phyloP scores from a whole-genome alignment of 2,329 filamentous ascomycete species.

The Mycocentrospora acerina region DNA sequence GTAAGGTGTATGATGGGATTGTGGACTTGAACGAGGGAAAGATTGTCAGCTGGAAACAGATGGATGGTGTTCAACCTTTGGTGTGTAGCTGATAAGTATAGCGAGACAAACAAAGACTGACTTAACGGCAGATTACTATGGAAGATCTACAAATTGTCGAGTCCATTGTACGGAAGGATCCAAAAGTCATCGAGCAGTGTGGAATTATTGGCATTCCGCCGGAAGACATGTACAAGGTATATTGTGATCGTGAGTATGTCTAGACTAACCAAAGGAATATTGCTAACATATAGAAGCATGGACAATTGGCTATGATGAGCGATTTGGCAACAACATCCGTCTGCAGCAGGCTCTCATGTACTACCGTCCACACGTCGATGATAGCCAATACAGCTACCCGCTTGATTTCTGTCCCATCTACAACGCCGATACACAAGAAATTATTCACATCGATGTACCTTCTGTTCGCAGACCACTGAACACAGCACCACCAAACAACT shows the following conservation, averaged over 20 bases:
- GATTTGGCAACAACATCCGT: conserved; percentile 75
- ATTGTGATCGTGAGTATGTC: conserved; percentile 73
- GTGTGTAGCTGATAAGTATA: conserved; percentile 46
- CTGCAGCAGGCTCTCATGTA: conserved; percentile 96
- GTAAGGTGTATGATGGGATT: conserved; percentile 79
- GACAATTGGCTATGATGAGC: conserved; percentile 93
- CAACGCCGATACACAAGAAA: conserved; percentile 74
- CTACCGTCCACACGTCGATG: conserved; percentile 81
- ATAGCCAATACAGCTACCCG: conserved; percentile 87
- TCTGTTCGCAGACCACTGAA: conserved; percentile 73
- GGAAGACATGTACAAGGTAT: conserved; percentile 91
- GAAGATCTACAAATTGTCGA: conserved; percentile 86
- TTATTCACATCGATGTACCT: conserved; percentile 83
- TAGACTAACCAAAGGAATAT: not conserved
- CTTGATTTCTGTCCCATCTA: conserved; percentile 94
- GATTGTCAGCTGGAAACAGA: conserved; percentile 72
- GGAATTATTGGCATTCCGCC: conserved; percentile 75
- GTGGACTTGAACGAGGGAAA: conserved; percentile 69
- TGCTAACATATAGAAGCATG: conserved; percentile 58
- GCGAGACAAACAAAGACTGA: conserved; percentile 5
- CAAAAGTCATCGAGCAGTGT: conserved; percentile 89
- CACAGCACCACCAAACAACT: conserved; percentile 73
- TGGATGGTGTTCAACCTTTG: conserved; percentile 78
- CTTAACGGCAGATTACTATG: conserved; percentile 70
- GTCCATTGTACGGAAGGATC: conserved; percentile 70